Evolutionary conservation across 257 asterid species (phyloP).

Genomic region (Nicotiana knightiana): DNA sequence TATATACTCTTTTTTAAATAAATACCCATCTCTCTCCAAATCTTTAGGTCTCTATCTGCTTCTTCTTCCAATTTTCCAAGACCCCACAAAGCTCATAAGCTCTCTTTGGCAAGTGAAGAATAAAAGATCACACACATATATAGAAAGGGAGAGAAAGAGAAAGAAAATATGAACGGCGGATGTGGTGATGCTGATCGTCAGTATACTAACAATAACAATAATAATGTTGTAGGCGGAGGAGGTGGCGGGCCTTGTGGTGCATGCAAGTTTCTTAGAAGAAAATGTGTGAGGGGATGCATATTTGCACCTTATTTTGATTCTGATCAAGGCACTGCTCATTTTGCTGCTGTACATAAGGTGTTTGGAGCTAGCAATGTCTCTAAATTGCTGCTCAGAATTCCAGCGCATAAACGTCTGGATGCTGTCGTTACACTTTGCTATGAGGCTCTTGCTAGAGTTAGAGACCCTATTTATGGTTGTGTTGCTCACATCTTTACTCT

Average conservation of each 20-base stretch:
- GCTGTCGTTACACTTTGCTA: constrained; percentile 34
- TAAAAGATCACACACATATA: background rate
- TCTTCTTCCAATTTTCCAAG: background rate
- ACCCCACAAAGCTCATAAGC: background rate
- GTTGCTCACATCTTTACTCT: constrained; percentile 32
- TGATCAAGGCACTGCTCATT: constrained; percentile 30
- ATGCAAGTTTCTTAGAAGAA: constrained; percentile 37
- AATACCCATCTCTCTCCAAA: constrained; percentile 15
- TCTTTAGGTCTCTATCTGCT: constrained; percentile 6
- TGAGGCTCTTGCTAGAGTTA: constrained; percentile 33
- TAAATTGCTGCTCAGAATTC: constrained; percentile 25
- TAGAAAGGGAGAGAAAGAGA: background rate
- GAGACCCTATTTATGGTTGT: constrained; percentile 42
- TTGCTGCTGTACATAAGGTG: constrained; percentile 38
- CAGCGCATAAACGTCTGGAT: constrained; percentile 26
- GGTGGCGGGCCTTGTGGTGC: constrained; percentile 37
- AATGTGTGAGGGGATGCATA: constrained; percentile 29
- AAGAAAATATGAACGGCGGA: constrained; percentile 6
- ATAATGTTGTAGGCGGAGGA: background rate
- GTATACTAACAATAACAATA: background rate
- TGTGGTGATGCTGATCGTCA: constrained; percentile 10
- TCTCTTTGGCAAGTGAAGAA: background rate
- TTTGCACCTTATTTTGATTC: constrained; percentile 37
- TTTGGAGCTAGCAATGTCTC: constrained; percentile 41
- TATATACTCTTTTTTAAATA: background rate